Conservation (phyloP, 2,329 filamentous ascomycete genomes). For the Xylaria hypoxylon region DNA sequence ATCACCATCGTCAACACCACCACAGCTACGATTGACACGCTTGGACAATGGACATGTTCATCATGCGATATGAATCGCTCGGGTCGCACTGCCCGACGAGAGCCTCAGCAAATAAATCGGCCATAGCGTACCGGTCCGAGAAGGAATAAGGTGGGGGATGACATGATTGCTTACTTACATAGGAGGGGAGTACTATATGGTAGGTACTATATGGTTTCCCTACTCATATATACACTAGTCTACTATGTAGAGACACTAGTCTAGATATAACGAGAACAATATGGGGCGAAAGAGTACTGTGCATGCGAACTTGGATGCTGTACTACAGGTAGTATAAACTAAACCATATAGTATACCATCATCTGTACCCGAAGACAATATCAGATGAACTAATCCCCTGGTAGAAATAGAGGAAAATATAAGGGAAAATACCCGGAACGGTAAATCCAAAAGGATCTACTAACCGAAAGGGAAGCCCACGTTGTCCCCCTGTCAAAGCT, state of each 20-base stretch:
- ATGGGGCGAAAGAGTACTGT: slow-evolving; percentile 12
- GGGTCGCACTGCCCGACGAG: slow-evolving; percentile 34
- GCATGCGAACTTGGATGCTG: background rate
- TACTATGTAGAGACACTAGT: background rate
- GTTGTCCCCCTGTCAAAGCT: slow-evolving; percentile 4
- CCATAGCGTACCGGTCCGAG: slow-evolving; percentile 2
- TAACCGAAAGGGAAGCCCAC: slow-evolving; percentile 30
- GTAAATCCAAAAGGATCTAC: slow-evolving; percentile 18
- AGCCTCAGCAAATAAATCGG: slow-evolving; percentile 22
- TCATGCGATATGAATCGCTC: slow-evolving; percentile 26
- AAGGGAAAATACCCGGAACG: background rate
- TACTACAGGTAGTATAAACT: slow-evolving; percentile 4
- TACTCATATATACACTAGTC: no score
- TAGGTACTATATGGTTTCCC: no score
- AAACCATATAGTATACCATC: background rate
- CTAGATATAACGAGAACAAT: background rate
- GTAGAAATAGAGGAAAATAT: background rate
- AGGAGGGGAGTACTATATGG: no score
- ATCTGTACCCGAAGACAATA: background rate
- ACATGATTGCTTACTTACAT: slow-evolving; percentile 20
- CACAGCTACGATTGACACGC: slow-evolving; percentile 1
- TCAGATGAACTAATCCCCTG: background rate
- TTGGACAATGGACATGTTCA: background rate
- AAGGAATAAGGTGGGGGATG: background rate
- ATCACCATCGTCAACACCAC: background rate